Evolutionary conservation across 805 yeast species (phyloP).

Genomic region (Kockiozyma suomiensis): DNA sequence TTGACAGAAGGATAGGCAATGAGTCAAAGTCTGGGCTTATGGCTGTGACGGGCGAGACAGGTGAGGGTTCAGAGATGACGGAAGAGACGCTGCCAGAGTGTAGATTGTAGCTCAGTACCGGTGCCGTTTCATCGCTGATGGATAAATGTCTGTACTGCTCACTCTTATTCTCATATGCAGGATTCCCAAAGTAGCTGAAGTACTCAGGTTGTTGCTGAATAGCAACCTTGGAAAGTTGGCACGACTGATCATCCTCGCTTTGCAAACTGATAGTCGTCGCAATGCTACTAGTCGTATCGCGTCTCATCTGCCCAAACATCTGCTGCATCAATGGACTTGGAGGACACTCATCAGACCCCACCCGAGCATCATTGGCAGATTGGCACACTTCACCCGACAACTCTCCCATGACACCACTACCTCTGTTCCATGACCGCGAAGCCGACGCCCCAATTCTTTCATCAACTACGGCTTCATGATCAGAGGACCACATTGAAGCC

Average conservation of each 20-base stretch:
- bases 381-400: no score
- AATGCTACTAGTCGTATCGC: not conserved
- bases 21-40: not conserved
- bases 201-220: not conserved
- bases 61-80: not conserved
- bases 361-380: no score
- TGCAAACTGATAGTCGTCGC: conserved; percentile 1
- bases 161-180: not conserved
- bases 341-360: no score
- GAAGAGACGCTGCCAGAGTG: not conserved
- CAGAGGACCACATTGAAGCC: not conserved
- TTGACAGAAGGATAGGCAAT: not conserved
- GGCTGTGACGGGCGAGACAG: not conserved
- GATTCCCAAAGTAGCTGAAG: not conserved
- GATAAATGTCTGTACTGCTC: not conserved
- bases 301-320: not conserved
- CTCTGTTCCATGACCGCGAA: not conserved
- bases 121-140: not conserved
- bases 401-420: not conserved
- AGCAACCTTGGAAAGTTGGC: not conserved
- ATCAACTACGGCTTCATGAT: not conserved
- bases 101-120: not conserved
- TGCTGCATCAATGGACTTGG: not conserved
- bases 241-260: not conserved
- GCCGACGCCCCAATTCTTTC: not conserved